Evolutionary conservation across 2,329 filamentous ascomycete genomes (phyloP).

Genomic region (Emericellopsis atlantica): DNA sequence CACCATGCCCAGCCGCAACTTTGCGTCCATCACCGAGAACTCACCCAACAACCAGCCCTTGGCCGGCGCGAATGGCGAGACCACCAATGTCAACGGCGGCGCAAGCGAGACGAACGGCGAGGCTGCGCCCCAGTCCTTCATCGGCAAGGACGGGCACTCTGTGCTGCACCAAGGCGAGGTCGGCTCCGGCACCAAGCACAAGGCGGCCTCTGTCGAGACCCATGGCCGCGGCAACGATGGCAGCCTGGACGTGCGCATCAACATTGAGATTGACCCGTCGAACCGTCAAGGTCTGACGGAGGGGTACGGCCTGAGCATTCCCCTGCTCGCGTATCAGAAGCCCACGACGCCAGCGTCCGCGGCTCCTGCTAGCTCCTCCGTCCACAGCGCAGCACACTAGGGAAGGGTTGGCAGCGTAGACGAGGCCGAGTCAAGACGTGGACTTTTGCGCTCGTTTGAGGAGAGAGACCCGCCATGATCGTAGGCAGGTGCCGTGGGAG

Average conservation of each 20-base stretch:
- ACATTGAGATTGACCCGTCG: constrained; percentile 77
- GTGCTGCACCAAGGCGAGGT: constrained; percentile 66
- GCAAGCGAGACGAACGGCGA: constrained; percentile 1
- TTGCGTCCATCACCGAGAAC: constrained; percentile 82
- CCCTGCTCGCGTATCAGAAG: constrained; percentile 39
- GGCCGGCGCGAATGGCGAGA: constrained; percentile 10
- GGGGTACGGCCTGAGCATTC: constrained; percentile 79
- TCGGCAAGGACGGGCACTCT: constrained; percentile 51
- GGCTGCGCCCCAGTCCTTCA: constrained; percentile 11
- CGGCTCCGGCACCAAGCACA: constrained; percentile 66
- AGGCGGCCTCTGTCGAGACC: constrained; percentile 47
- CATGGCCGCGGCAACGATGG: constrained; percentile 44
- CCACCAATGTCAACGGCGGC: constrained; percentile 6
- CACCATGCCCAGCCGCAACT: constrained; percentile 89
- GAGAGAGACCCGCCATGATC: too few species aligned
- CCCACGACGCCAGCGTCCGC: constrained; percentile 9
- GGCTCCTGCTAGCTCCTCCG: background rate
- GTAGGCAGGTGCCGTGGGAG: background rate
- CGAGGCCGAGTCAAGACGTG: too few species aligned
- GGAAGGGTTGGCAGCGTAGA: too few species aligned
- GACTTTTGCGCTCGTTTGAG: too few species aligned
- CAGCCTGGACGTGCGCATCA: constrained; percentile 68
- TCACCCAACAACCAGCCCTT: constrained; percentile 38
- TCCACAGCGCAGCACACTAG: too few species aligned
- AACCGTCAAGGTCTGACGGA: constrained; percentile 69